Evolutionary conservation across 129 eudicot genomes (phyloP).

Genomic region (Silybum marianum): DNA sequence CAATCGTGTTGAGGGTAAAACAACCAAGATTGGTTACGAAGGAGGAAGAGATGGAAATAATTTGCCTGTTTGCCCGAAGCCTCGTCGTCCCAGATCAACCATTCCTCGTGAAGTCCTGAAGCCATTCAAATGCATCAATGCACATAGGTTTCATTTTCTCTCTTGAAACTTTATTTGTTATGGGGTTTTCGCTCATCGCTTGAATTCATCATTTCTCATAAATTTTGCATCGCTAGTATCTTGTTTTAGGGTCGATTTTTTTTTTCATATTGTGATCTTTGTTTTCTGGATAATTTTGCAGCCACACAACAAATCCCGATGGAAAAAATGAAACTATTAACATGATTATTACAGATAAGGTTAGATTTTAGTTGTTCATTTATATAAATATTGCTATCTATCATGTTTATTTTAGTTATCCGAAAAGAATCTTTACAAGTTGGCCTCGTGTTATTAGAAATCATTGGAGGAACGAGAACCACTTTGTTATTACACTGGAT

Average conservation of each 20-base stretch:
- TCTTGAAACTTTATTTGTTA: background rate
- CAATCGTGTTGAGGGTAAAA: slow-evolving; percentile 40
- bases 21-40: slow-evolving; percentile 23
- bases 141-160: slow-evolving; percentile 35
- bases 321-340: slow-evolving; percentile 54
- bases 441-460: slow-evolving; percentile 13
- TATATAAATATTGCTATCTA: background rate
- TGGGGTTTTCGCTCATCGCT: background rate
- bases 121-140: slow-evolving; percentile 37
- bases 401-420: background rate
- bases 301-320: slow-evolving; percentile 42
- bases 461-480: slow-evolving; percentile 41
- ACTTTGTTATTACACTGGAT: slow-evolving; percentile 47
- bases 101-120: slow-evolving; percentile 42
- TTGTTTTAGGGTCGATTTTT: background rate
- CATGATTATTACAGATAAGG: slow-evolving; percentile 56
- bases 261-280: background rate
- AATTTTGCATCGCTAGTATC: background rate
- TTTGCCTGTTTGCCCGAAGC: slow-evolving; percentile 51
- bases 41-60: slow-evolving; percentile 18
- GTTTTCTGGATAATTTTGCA: slow-evolving; percentile 12
- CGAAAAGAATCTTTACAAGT: background rate
- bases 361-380: background rate
- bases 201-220: background rate
- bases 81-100: slow-evolving; percentile 44